Evolutionary conservation across 768 basidiomycete species (phyloP).

Genomic region (Hygrophorus russula): DNA sequence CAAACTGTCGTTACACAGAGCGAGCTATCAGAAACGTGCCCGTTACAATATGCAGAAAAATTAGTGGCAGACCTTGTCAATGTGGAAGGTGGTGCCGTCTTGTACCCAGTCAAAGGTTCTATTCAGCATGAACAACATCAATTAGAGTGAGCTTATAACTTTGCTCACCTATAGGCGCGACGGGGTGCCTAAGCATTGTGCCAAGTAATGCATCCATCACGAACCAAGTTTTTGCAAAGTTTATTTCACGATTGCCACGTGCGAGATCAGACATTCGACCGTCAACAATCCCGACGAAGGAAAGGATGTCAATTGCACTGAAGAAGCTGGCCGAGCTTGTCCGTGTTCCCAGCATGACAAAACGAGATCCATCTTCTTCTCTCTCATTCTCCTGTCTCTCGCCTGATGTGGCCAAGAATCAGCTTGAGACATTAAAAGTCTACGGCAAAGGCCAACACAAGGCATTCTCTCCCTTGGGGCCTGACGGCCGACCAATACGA

Average conservation of each 20-base stretch:
- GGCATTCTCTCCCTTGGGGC: slow-evolving; percentile 46
- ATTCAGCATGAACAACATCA: background rate
- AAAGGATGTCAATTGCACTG: slow-evolving; percentile 48
- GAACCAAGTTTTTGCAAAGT: slow-evolving; percentile 53
- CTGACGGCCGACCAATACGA: slow-evolving; percentile 48
- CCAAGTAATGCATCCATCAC: slow-evolving; percentile 48
- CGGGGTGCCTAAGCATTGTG: slow-evolving; percentile 42
- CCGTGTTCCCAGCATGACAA: slow-evolving; percentile 30
- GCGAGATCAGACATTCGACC: slow-evolving; percentile 35
- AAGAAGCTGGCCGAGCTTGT: slow-evolving; percentile 40
- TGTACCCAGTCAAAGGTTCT: slow-evolving; percentile 56
- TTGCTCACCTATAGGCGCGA: slow-evolving; percentile 31
- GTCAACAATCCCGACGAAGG: slow-evolving; percentile 21
- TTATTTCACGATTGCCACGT: slow-evolving; percentile 43
- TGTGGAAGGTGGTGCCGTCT: slow-evolving; percentile 33
- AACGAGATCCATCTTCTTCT: slow-evolving; percentile 44
- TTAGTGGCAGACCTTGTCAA: slow-evolving; percentile 38
- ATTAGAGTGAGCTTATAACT: too few relatives aligned
- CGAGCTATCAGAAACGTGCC: slow-evolving; percentile 42
- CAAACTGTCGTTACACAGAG: slow-evolving; percentile 30
- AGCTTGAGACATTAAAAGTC: slow-evolving; percentile 34
- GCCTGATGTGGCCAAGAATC: slow-evolving; percentile 37
- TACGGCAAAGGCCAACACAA: slow-evolving; percentile 32
- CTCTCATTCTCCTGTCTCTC: slow-evolving; percentile 61
- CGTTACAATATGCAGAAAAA: slow-evolving; percentile 45